Evolutionary conservation across 306 rosid genomes (phyloP), one percentile per base, ranked within the genome.

Genomic region (Phaseolus lunatus): DNA sequence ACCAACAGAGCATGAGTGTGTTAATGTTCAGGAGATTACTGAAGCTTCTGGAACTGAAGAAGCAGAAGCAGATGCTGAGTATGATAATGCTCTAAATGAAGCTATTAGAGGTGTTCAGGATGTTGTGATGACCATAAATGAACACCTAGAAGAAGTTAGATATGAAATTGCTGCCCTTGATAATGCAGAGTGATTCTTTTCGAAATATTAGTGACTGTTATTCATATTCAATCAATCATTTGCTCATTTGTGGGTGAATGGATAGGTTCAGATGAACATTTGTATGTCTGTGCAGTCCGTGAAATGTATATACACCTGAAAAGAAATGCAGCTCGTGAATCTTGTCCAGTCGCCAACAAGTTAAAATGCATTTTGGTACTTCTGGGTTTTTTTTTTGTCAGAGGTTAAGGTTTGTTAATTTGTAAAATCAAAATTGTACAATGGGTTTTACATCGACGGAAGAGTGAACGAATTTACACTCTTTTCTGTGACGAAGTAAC

Each of bases 31-130:
- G 39, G 96, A 91, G 87, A 94, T 92, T 65, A 92, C 98, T 0
- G 97, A 90, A 72, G 91, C 91, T 73, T 82, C 92, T 0, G 97
- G 97, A 47, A 94, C 95, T 1, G 96, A 94, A 79, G 98, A 94
- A 76, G 98, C 96, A 58, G 98, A 94, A 81, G 97, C 88, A 3
- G 86, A 92, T 76, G 96, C 98, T 1, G 92, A 88, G 77, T 90
- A 86, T 67, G 98, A 94, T 76, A 92, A 85, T 79, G 97, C 91
- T 72, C 87, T 94, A 58, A 94, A 92, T 70, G 95, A 94, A 83
- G 97, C 97, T 57, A 89, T 94, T 56, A 88, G 85, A 84, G 96
- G 96, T 39, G 93, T 94, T 75, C 98, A 94, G 80, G 95, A 92
- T 82, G 86, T 90, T 23, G 92, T 94, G 47, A 92, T 89, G 5